Evolutionary conservation across 768 basidiomycete species (phyloP), one percentile per base, ranked within the genome.

Genomic region (Ramaria sp.): DNA sequence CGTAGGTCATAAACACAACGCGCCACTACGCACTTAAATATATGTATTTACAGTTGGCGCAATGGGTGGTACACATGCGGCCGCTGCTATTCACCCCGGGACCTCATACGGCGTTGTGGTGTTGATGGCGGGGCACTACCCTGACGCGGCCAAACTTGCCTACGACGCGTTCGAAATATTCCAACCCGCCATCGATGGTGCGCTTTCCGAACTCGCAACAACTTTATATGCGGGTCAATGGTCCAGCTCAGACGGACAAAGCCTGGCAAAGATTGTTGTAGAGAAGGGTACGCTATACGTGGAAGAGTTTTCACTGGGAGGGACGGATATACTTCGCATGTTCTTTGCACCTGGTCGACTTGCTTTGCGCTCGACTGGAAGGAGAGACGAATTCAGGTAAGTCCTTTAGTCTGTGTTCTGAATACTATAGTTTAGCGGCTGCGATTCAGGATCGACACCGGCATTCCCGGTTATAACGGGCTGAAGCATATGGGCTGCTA

Each of bases 331-430:
- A 12, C 58, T 63, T 17, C 51, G 33, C 17, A 51, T 51, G 46
- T 65, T 69, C 56, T 24, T 57, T 15, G 62, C 60, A 0, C 50
- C 63, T 4, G 57, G 61, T 4, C 51, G 62, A 3, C 50, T 65
- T 22, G 63, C 64, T 6, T 46, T 70, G 58, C 59, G 70, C 10
- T 61, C 59, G 5, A 65, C 65, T 12, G 63, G 59, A 45, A 51
- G 64, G 19, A 56, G 58, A 1, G 68, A 69, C 24, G 67, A 71
- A 58, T 66, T 72, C 51, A 59, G 70, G 69, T 70, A 50, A 19
- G 68, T 15, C 9, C 12, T 20, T 24, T 20, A 1, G 20, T 38
- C n/a, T 12, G 15, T 27, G 20, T n/a, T 13, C n/a, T 33, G 22
- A 27, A 11, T 17, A 39, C 24, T 20, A 19, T 3, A 13, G 10